A percentile compares a stretch with the other conserved stretches of the same genome.
phyloP scores from a whole-genome alignment of 2,329 filamentous ascomycete genomes.

The Fusarium cyanostomum region DNA sequence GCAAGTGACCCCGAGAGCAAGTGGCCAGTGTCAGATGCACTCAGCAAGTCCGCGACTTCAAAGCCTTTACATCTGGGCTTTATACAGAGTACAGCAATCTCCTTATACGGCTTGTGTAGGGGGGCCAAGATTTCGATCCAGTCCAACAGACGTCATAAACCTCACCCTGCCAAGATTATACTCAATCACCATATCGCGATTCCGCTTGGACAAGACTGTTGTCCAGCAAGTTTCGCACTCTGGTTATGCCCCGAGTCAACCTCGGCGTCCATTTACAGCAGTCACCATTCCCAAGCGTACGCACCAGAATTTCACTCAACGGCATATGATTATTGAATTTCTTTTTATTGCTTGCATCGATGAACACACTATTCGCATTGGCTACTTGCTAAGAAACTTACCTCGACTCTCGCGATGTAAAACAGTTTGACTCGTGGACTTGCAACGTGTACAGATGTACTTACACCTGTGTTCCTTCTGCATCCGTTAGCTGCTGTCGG shows the following conservation, averaged over 20 bases:
- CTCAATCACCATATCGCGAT: not conserved
- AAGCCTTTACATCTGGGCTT: not conserved
- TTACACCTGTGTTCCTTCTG: constrained; percentile 2
- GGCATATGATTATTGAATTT: no score
- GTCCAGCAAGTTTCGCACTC: no score
- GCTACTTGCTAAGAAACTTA: not conserved
- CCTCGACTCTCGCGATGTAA: not conserved
- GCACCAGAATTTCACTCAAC: no score
- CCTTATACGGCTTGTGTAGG: not conserved
- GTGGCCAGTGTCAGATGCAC: no score
- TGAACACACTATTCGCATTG: not conserved
- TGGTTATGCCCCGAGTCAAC: no score
- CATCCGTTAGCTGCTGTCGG: constrained; percentile 21
- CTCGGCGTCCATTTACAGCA: no score
- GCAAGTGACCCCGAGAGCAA: no score
- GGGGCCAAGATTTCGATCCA: not conserved
- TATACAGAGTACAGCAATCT: not conserved
- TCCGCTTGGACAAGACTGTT: no score
- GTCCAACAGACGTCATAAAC: not conserved
- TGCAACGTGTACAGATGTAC: not conserved
- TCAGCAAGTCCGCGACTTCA: no score
- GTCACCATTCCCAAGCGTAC: no score
- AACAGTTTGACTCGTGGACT: not conserved
- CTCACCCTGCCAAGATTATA: not conserved
- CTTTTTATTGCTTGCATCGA: no score